Base-by-base conservation (phyloP, 352 stramenopile species). In the Phytophthora chlamydospora region DNA sequence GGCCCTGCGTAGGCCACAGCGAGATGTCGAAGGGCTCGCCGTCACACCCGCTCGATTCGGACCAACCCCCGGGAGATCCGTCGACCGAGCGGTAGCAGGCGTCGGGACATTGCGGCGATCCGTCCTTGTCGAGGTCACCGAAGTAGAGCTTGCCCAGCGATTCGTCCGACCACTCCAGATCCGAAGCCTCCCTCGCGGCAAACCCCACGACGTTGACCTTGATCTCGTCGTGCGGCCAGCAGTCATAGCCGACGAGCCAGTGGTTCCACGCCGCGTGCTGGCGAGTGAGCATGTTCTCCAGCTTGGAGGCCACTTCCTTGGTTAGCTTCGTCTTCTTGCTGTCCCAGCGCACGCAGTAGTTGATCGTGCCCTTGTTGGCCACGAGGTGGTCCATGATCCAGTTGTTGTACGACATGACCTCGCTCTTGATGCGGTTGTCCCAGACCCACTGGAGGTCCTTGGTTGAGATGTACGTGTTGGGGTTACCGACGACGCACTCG, bases 261-360 rank as follows among this genome's bases (percentile, higher is more conserved):
- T 57, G 29, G 52, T 73, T 73, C 64, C 64, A 73, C 4, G 46
- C 58, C 6, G 55, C 56, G n/a, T 62, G 55, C 21, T 68, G 58
- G 17, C 58, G 57, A 8, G 68, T 60, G 32, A 83, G 51, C 67
- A 83, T 76, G 12, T 48, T 38, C 41, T 76, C 29, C 42, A 83
- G 66, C 57, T 82, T 79, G 45, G 69, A 50, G 0, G 73, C 73
- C 2, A 67, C 54, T 10, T 50, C 38, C 48, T 76, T 75, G 31
- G 60, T 52, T 1, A 83, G 54, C 44, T 62, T 73, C 24, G 24
- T 29, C 24, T 72, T 57, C 6, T 52, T 71, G 40, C 58, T 76
- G 52, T 81, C 69, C 62, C 73, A 81, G 13, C 69, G 73, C 5
- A 81, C 17, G 53, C 73, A 81, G 58, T 81, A 78, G 62, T 62